Base-by-base conservation (phyloP, 2,329 filamentous ascomycete species). In the Ploettnerulaceae sp. region DNA sequence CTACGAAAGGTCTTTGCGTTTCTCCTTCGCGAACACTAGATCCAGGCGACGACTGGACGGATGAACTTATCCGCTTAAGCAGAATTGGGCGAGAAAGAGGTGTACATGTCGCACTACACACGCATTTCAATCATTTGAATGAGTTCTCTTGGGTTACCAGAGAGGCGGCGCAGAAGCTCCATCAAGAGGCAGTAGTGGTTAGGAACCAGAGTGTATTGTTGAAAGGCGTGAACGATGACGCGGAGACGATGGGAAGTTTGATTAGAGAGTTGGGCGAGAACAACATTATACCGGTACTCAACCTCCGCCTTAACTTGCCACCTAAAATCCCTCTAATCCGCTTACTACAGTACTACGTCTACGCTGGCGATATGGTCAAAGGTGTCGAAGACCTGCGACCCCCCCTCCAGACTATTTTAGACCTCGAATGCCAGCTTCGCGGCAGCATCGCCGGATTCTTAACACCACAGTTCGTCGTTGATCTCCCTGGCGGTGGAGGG, bases 371-470 rank as follows among this genome's bases (percentile, higher is more conserved):
- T 60, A 77, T 83, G 72, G 76, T 82, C 7, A 63, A 68, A 21
- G 75, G 72, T 34, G 69, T 78, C 2, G 80, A 84, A 64, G 79
- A 84, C 56, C 67, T 82, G 17, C 75, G 80, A 6, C 84, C 79
- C 0, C 77, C 78, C 2, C 68, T 84, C 8, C 68, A 70, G 33
- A 77, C 73, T 2, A 79, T 80, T 36, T 68, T 82, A 12, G 65
- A 77, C 14, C 65, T 84, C 0, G 79, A 84, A 60, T 67, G 71
- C 17, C 60, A 75, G 32, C 69, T 84, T 44, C 74, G 76, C 8
- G 80, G 79, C 22, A 76, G 71, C 0, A 75, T 82, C 34, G 78
- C 77, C 0, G 80, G 80, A 1, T 83, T 81, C 62, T 71, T 75
- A 67, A 81, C 72, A 66, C 80, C 81, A 0, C 69, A 73, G 14